Base-by-base conservation (phyloP, 345 rosid species). In the Eutrema yunnanense region DNA sequence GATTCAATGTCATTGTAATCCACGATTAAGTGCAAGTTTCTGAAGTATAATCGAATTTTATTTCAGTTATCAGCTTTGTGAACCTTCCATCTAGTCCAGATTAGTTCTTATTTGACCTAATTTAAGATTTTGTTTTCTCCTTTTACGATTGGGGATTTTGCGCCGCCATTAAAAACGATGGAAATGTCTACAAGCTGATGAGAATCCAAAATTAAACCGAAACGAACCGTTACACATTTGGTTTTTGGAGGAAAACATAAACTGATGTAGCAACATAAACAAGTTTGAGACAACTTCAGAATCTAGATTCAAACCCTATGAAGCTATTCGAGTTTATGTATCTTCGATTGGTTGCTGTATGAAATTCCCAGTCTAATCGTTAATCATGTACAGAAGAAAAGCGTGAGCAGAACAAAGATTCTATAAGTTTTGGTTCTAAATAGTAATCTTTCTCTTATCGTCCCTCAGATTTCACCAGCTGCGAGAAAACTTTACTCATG, bases 401-500 rank as follows among this genome's bases (percentile, higher is more conserved):
- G 49, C 55, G 16, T 12, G 5, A 47, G 57, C 7, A 3, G 30
- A 37, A 6, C 2, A 48, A 13, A 26, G 3, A 30, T 49, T n/a
- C 13, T n/a, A 19, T 19, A 26, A 6, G 26, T 59, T 37, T 19
- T 38, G 46, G 7, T 69, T 19, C 11, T n/a, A 44, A 46, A 19
- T 68, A 46, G 40, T 55, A 30, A 34, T 34, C 5, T 34, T 65
- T 50, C 44, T 43, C 29, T 36, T 61, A 90, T 37, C 96, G 81
- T 66, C 98, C 95, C 71, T 92, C 92, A 11, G 96, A 86, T 76
- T 92, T 88, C 29, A 88, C 79, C 13, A 88, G 84, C 83, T 92
- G 98, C 2, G 96, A 92, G 87, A 92, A 88, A 54, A 90, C 95
- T 69, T 81, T 82, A 73, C 92, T 88, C 87, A 86, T 86, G 27